phyloP scores from a whole-genome alignment of 2,329 filamentous ascomycete species.

The Alternaria brassicae region DNA sequence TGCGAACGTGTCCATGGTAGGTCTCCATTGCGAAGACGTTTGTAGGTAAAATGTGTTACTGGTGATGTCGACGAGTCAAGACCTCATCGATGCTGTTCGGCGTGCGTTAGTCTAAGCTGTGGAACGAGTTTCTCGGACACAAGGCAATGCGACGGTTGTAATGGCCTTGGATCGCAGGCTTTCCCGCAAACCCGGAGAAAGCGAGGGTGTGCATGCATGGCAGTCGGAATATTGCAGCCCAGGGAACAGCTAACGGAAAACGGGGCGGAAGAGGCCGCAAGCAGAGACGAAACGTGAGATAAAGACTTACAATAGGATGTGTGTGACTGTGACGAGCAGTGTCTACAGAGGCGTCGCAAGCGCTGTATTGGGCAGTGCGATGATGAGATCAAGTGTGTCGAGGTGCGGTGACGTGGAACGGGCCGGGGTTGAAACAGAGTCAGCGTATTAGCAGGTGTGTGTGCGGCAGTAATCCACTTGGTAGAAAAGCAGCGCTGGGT shows the following conservation, averaged over 20 bases:
- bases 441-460: conserved; percentile 17
- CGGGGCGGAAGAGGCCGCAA: not conserved
- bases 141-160: not conserved
- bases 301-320: conserved; percentile 22
- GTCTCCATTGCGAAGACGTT: conserved; percentile 76
- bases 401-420: conserved; percentile 28
- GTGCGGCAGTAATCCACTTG: conserved; percentile 14
- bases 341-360: not conserved
- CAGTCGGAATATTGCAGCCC: not conserved
- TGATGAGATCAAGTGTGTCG: conserved; percentile 1
- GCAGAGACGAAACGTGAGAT: conserved; percentile 2
- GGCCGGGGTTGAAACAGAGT: conserved; percentile 30
- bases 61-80: conserved; percentile 6
- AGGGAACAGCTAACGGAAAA: not conserved
- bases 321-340: conserved; percentile 16
- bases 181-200: conserved; percentile 7
- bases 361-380: conserved; percentile 14
- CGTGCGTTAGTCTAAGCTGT: conserved; percentile 18
- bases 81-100: conserved; percentile 17
- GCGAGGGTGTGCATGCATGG: conserved; percentile 3
- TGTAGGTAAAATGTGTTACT: not conserved
- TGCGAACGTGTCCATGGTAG: conserved; percentile 92
- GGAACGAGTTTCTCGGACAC: not conserved
- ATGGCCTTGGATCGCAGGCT: conserved; percentile 4
- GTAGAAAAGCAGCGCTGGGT: not conserved